Evolutionary conservation across 495 filamentous ascomycete genomes (phyloP), one percentile per base, ranked within the genome.

Genomic region (Xylaria palmicola): DNA sequence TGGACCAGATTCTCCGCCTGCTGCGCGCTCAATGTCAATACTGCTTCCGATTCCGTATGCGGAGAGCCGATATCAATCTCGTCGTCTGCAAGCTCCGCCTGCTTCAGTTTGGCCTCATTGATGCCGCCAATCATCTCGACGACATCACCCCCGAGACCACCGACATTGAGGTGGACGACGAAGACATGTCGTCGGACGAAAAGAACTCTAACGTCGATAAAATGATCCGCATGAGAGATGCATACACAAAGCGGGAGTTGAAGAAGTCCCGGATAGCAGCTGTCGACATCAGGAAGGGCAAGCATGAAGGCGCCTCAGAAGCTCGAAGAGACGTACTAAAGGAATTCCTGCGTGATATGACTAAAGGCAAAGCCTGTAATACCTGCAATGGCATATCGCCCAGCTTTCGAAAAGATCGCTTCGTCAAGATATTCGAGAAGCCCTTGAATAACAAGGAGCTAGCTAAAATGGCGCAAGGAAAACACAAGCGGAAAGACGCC

Each of bases 401-500:
- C 19, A 77, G 73, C 5, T 97, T 89, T 73, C 85, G 92, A 65
- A 95, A 93, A 67, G 93, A 98, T 62, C 83, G 87, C 26, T 92
- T 82, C 69, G 87, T 88, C 63, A 98, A 97, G 74, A 94, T 99
- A 54, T 99, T 97, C 74, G 86, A 92, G 66, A 93, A 91, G 68
- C 80, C 88, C 5, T 74, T 98, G 40, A 73, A 76, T 24, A 67
- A 78, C 22, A 96, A 93, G 72, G 83, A 90, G 5, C 85, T 81
- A 65, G 82, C 85, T 9, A 82, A 86, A 34, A 97, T 94, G 86
- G 70, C 82, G 3, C 85, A 89, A 61, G 82, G 80, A 20, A 89
- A 87, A 20, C 85, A 89, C 69, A 85, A 86, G 52, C 81, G 83
- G 32, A 78, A 78, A 34, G 92, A 93, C 67, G 85, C 89, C 22